Evolutionary conservation across 495 filamentous ascomycete species (phyloP).

Genomic region (Daldinia concentrica): DNA sequence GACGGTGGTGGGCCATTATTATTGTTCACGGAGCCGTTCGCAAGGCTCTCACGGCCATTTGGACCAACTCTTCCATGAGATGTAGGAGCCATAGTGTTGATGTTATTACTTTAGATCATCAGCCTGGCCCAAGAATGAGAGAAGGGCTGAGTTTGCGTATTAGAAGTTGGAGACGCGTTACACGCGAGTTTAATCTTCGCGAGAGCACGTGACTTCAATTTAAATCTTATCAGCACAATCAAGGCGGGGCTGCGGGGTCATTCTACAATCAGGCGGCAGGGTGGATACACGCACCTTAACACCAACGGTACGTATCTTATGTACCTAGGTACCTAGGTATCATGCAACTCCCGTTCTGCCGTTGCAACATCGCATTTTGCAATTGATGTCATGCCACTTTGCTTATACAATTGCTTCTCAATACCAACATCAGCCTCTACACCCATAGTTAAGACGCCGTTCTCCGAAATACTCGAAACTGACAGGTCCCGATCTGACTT

Average conservation of each 20-base stretch:
- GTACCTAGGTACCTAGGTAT: not conserved
- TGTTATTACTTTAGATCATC: constrained; percentile 21
- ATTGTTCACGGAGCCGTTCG: constrained; percentile 30
- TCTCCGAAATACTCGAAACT: too few relatives aligned
- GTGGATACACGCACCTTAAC: not conserved
- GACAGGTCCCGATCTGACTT: too few relatives aligned
- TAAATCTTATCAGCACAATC: not conserved
- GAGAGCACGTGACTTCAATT: constrained; percentile 31
- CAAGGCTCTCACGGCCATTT: constrained; percentile 33
- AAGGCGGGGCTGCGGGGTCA: not conserved
- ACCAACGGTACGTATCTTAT: too few relatives aligned
- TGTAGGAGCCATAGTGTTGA: constrained; percentile 48
- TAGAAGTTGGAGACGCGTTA: constrained; percentile 29
- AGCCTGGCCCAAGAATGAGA: constrained; percentile 2
- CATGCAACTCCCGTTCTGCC: too few relatives aligned
- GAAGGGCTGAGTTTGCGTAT: constrained; percentile 6
- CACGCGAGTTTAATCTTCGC: constrained; percentile 37
- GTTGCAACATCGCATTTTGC: not conserved
- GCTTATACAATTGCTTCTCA: not conserved
- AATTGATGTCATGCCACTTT: not conserved
- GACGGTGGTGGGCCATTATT: constrained; percentile 64
- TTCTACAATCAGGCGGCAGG: too few relatives aligned
- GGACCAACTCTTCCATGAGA: constrained; percentile 44
- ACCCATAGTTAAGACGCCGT: too few relatives aligned
- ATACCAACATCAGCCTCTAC: not conserved